Evolutionary conservation across 2,329 filamentous ascomycete genomes (phyloP), one percentile per base, ranked within the genome.

Genomic region (Aureobasidium musti): DNA sequence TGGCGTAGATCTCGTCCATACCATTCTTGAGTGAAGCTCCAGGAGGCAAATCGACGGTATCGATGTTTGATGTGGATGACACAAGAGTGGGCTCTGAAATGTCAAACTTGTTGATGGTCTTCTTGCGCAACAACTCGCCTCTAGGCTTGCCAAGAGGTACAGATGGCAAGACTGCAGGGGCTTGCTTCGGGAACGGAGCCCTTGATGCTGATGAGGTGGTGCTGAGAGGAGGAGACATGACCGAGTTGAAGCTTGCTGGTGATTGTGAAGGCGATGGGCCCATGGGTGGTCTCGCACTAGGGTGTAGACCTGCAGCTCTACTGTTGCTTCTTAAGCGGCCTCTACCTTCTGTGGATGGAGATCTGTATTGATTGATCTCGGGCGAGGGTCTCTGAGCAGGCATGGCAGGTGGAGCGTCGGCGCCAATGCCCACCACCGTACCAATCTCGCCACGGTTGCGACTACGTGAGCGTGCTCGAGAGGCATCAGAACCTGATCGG

Each of bases 1-100:
- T 75, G 7, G 72, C 69, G 8, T 69, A 33, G 23, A 75, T 73
- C 13, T 72, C 71, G n/a, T 76, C 74, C 70, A 79, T 80, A 56
- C 83, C 84, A 66, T 84, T 86, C 74, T 77, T 82, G 41, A 86
- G 77, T 5, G 81, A 83, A 1, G 83, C 82, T 33, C 83, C 83
- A n/a, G 81, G 73, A 17, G 85, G 85, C 13, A 88, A 79, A 41
- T 83, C 83, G 41, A 87, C 79, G 0, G 83, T 83, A 53, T 86
- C 84, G 33, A 87, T 81, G 52, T 84, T 83, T 2, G 83, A 86
- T 4, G 86, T 88, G 11, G 80, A 80, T 1, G 81, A 83, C 30
- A 84, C 72, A 68, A 85, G 79, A 4, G 77, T 79, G 0, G 87
- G 87, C 71, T 89, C 86, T 2, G 85, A 87, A 59, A 89, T 89